Evolutionary conservation across 169 alveolate species (phyloP).

Genomic region (Eimeria zaria): DNA sequence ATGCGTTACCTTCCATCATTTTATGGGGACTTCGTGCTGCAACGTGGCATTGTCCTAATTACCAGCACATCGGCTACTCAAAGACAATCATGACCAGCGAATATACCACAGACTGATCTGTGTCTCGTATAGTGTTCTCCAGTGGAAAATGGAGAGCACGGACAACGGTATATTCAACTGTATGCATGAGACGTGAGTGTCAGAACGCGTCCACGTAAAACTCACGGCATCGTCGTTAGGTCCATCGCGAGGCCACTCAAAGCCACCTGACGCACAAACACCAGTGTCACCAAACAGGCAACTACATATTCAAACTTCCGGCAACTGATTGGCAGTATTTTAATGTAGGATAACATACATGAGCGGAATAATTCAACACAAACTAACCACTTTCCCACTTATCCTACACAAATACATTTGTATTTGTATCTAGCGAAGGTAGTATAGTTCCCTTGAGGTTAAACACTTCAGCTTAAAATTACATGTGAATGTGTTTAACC

Average conservation of each 20-base stretch:
- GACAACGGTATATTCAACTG: neutral
- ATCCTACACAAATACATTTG: too few relatives aligned
- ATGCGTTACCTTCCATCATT: neutral
- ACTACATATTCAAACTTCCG: too few relatives aligned
- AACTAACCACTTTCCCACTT: too few relatives aligned
- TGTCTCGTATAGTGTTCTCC: neutral
- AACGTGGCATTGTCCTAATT: neutral
- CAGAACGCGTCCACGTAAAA: neutral
- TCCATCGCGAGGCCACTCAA: conserved; percentile 93
- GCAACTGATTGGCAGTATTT: too few relatives aligned
- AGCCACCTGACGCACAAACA: conserved; percentile 83
- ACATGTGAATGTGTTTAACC: too few relatives aligned
- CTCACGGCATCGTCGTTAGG: conserved; percentile 95
- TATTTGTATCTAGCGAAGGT: too few relatives aligned
- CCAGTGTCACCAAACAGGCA: neutral
- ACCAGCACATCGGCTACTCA: neutral
- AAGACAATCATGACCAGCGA: neutral
- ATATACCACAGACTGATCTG: neutral
- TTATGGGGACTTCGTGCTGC: neutral
- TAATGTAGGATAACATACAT: too few relatives aligned
- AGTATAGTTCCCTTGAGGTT: too few relatives aligned
- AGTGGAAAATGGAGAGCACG: neutral
- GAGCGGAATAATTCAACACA: too few relatives aligned
- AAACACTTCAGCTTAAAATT: too few relatives aligned
- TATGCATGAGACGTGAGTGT: neutral